A percentile compares a stretch with the other conserved stretches of the same genome.
These are phyloP conservation scores for Eucalyptus albens DNA, from an alignment of 345 rosid species.

Conservation along the genomic window DNA sequence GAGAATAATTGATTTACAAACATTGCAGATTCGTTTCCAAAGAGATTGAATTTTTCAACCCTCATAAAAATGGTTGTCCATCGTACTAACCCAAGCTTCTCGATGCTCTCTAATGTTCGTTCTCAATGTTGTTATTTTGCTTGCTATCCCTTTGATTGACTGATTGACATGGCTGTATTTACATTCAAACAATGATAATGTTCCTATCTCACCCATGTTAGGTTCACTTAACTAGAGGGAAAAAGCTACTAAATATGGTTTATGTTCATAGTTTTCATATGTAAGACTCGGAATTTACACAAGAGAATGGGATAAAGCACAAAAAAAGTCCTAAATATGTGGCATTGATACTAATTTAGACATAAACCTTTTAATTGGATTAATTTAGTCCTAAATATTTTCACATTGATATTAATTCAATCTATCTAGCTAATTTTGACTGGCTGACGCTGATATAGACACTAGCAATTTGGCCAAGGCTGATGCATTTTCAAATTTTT, in stretches of 20 bases:
- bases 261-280: background rate
- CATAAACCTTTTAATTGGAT: too few relatives aligned
- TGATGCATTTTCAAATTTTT: fast-evolving
- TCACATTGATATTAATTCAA: fast-evolving
- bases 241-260: background rate
- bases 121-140: background rate
- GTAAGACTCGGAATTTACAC: background rate
- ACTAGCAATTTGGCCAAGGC: fast-evolving
- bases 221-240: background rate
- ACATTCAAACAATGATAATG: background rate
- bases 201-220: background rate
- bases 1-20: background rate
- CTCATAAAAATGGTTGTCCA: background rate
- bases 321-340: too few relatives aligned
- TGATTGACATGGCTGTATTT: background rate
- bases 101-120: background rate
- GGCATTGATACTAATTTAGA: fast-evolving
- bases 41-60: background rate
- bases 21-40: background rate
- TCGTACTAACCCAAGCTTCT: background rate
- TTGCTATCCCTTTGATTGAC: background rate
- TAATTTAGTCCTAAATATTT: fast-evolving
- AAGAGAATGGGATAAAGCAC: background rate
- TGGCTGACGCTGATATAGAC: fast-evolving
- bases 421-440: fast-evolving